Base-by-base conservation (phyloP, 208 protist genomes). In the Leishmania turanica region DNA sequence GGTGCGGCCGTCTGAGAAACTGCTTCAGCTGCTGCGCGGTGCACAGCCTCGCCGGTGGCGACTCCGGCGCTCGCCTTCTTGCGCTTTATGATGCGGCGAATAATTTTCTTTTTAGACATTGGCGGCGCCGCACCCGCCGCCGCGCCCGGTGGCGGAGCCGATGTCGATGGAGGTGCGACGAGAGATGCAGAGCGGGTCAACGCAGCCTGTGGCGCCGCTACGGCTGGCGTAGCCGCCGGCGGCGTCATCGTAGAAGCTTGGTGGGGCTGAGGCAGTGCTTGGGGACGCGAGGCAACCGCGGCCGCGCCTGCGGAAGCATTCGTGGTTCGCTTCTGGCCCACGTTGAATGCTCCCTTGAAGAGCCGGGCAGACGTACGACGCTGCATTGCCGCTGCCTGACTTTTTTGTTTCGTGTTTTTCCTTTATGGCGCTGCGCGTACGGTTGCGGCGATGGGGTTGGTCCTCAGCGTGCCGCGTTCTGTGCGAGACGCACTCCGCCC, bases 71-170 rank as follows among this genome's bases (percentile, higher is more conserved):
- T 9, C 8, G 40, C 15, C 56, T 81, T 81, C 72, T 78, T 81
- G 64, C 82, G 82, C 82, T 85, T 85, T 56, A 85, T 78, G 24
- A 85, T 81, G 34, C 82, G 82, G 31, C 82, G 82, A 31, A 85
- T 85, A 13, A 85, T 85, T 34, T 85, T 85, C 77, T 85, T 85
- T 64, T 81, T 85, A 8, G 45, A 58, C 15, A 77, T 47, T 45
- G 65, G 5, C 4, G 31, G 73, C 1, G 34, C 42, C 40, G 13
- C 71, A 27, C 21, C 53, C 3, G 31, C 62, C 0, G 34, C 42
- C 40, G 13, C 71, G n/a, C 21, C 40, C 15, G 75, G 17, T 42
- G 58, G 47, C 3, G 37, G 24, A 8, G 75, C 47, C 24, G n/a
- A 19, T 21, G 74, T 21, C 2, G 80, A 37, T n/a, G 81, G 75